phyloP scores from a whole-genome alignment of 441 rosid genomes.

The Erodium moschatum region DNA sequence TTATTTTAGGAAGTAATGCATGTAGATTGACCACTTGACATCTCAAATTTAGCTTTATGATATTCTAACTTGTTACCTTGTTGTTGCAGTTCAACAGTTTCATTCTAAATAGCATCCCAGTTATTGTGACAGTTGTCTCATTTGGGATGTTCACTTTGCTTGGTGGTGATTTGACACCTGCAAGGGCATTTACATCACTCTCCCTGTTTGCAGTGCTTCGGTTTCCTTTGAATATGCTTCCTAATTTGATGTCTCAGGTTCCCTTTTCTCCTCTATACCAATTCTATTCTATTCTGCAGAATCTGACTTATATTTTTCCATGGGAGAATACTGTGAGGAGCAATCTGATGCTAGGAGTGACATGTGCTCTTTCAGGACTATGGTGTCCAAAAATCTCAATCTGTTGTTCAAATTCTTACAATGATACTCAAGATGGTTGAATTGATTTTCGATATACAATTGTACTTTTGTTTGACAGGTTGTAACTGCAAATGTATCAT shows the following conservation, averaged over 20 bases:
- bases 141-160: slow-evolving; percentile 93
- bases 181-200: slow-evolving; percentile 95
- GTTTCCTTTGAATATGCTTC: slow-evolving; percentile 91
- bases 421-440: slow-evolving; percentile 13
- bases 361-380: slow-evolving; percentile 1
- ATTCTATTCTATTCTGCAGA: not conserved
- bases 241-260: slow-evolving; percentile 93
- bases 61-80: slow-evolving; percentile 25
- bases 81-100: slow-evolving; percentile 68
- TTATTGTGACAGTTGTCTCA: slow-evolving; percentile 80
- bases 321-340: not conserved
- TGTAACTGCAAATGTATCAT: slow-evolving; percentile 88
- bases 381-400: slow-evolving; percentile 10
- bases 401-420: not conserved
- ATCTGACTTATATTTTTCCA: slow-evolving; percentile 4
- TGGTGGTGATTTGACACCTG: slow-evolving; percentile 98
- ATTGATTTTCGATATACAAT: slow-evolving; percentile 16
- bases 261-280: slow-evolving; percentile 15
- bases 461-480: slow-evolving; percentile 38
- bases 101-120: slow-evolving; percentile 82
- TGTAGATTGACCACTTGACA: not conserved
- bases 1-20: slow-evolving; percentile 4
- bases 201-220: slow-evolving; percentile 96
- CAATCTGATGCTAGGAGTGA: not conserved
- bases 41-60: not conserved